Evolutionary conservation across 75 land plant species (phyloP), one percentile per base, ranked within the genome.

Genomic region (Cunninghamia lanceolata): DNA sequence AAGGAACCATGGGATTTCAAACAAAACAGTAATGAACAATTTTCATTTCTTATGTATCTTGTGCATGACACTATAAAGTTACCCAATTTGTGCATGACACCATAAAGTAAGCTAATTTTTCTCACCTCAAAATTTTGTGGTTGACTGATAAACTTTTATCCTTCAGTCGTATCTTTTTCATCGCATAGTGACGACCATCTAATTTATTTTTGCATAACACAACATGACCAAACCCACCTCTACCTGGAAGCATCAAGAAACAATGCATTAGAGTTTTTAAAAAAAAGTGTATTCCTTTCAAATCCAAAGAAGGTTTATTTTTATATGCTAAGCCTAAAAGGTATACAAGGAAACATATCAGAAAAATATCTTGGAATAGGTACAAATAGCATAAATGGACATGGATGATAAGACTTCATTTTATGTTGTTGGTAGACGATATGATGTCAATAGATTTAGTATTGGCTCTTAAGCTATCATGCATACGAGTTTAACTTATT

Each of bases 151-250:
- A 85, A 43, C 73, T 95, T 89, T 89, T 89, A 85, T 93, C 96
- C 89, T 92, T 96, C n/a, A 98, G 90, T 35, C 89, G 93, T 82
- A 98, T 96, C 91, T 91, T 98, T 84, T 98, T 98, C 84, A 98
- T 91, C 19, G 99, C 99, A 93, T 98, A 98, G 4, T 92, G 98
- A n/a, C 98, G 91, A 40, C 98, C 99, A 92, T 98, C 99, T 63
- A 98, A 85, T 85, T 98, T 98, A 86, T 98, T 96, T 91, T 88
- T 93, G 92, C 99, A 98, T 63, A 98, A 84, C 40, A 96, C 95
- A 75, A 98, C 99, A 89, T 93, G 94, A 35, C 99, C 99, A 94
- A 98, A 98, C 32, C 98, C 99, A 53, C 99, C 99, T 86, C 87
- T 92, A 52, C 99, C 99, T 98, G 90, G 81, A 52, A 86, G n/a